Evolutionary conservation across 179 eudicot species (phyloP).

Genomic region (Gypsophila paniculata): DNA sequence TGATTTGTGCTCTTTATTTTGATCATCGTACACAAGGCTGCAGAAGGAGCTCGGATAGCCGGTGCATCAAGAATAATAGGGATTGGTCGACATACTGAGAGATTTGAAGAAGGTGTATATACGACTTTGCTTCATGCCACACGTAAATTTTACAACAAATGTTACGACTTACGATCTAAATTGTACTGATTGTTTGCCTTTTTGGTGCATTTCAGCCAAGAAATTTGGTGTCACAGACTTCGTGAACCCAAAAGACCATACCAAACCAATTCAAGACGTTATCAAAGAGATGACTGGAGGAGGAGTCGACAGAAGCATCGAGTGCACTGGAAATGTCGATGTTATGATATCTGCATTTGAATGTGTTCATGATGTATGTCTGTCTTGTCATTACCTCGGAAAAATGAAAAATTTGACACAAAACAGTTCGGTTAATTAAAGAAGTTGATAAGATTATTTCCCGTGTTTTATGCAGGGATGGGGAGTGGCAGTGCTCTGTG

Average conservation of each 20-base stretch:
- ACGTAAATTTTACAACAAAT: background rate
- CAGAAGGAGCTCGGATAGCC: conserved; percentile 52
- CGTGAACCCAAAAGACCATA: conserved; percentile 43
- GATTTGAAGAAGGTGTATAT: conserved; percentile 43
- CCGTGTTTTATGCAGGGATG: conserved; percentile 31
- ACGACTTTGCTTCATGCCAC: background rate
- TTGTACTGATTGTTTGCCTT: background rate
- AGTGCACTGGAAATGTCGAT: conserved; percentile 46
- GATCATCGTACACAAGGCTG: conserved; percentile 32
- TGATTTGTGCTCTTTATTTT: background rate
- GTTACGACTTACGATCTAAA: background rate
- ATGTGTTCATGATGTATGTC: conserved; percentile 45
- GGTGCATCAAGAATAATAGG: conserved; percentile 52
- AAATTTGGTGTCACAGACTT: conserved; percentile 51
- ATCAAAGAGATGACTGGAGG: conserved; percentile 46
- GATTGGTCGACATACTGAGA: conserved; percentile 31
- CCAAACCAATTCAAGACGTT: conserved; percentile 43
- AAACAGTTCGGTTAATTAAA: background rate
- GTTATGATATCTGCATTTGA: conserved; percentile 53
- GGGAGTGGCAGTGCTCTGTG: conserved; percentile 55
- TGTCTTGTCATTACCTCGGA: background rate
- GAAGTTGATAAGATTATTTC: background rate
- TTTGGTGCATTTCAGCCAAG: conserved; percentile 34
- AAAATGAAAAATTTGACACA: background rate
- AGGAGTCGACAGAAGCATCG: conserved; percentile 49